Percentiles rank a stretch among this genome's conserved stretches.
These are phyloP conservation scores for Solanum neorickii DNA, from an alignment of 257 asterid species.

Conservation along the genomic window DNA sequence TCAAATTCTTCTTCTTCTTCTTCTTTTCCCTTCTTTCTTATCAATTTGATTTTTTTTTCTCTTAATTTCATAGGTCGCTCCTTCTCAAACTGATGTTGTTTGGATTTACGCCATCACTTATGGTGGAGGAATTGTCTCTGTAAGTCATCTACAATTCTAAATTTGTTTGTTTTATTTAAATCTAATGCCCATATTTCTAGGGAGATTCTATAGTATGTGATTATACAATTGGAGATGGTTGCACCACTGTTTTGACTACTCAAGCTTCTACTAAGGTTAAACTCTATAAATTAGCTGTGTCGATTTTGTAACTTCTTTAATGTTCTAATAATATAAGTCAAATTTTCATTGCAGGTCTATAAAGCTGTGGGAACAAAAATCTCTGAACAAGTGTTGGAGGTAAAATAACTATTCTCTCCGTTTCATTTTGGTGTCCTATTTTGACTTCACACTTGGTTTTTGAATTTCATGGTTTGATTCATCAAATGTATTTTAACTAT, in stretches of 20 bases:
- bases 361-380: conserved; percentile 58
- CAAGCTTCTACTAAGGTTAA: conserved; percentile 97
- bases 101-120: conserved; percentile 89
- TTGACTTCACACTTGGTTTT: neutral
- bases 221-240: conserved; percentile 48
- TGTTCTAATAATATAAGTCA: neutral
- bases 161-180: neutral
- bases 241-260: conserved; percentile 82
- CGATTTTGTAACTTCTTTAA: neutral
- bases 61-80: conserved; percentile 42
- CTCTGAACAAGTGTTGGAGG: conserved; percentile 68
- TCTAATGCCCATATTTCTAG: conserved; percentile 15
- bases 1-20: neutral
- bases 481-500: neutral
- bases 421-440: neutral
- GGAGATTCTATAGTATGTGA: conserved; percentile 67
- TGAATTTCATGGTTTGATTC: neutral
- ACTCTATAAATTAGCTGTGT: neutral
- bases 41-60: neutral
- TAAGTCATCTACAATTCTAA: neutral
- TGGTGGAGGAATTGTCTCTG: conserved; percentile 97
- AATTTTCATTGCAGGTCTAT: conserved; percentile 47
- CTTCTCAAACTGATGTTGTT: conserved; percentile 66
- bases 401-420: neutral
- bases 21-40: neutral